phyloP scores from a whole-genome alignment of 2,329 filamentous ascomycete genomes.

The Alternaria hordeiaustralica region DNA sequence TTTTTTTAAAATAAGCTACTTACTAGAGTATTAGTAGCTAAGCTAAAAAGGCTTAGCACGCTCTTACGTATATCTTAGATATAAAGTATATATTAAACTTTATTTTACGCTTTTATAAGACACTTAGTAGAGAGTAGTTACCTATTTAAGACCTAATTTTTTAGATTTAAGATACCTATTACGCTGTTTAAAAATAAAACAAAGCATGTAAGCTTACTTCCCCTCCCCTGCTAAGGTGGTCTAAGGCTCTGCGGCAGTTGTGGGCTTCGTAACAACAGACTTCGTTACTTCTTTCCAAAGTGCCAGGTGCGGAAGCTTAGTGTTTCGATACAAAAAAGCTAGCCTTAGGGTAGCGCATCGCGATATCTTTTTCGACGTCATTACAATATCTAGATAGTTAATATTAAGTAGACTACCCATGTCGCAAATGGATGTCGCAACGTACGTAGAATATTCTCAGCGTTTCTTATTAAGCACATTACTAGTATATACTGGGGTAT shows the following conservation, averaged over 20 bases:
- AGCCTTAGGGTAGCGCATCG: not conserved
- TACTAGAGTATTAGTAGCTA: no score
- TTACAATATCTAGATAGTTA: not conserved
- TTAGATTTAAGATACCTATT: no score
- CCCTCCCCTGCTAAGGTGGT: not conserved
- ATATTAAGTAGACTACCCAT: not conserved
- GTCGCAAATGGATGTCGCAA: not conserved
- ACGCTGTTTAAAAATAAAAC: no score
- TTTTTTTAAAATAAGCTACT: no score
- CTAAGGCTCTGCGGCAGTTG: not conserved
- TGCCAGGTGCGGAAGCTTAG: not conserved
- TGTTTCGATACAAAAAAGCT: not conserved
- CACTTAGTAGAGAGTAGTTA: no score
- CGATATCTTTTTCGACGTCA: not conserved
- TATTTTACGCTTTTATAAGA: no score
- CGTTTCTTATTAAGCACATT: not conserved
- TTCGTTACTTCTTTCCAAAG: not conserved
- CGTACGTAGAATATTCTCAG: not conserved
- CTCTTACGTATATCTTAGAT: no score
- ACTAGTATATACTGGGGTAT: not conserved
- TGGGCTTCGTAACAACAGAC: no score
- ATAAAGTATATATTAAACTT: no score
- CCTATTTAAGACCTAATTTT: no score
- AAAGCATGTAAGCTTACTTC: not conserved
- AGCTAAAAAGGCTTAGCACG: no score